Conservation (phyloP, 768 basidiomycete genomes). For the Hemileccinum rubropunctum region DNA sequence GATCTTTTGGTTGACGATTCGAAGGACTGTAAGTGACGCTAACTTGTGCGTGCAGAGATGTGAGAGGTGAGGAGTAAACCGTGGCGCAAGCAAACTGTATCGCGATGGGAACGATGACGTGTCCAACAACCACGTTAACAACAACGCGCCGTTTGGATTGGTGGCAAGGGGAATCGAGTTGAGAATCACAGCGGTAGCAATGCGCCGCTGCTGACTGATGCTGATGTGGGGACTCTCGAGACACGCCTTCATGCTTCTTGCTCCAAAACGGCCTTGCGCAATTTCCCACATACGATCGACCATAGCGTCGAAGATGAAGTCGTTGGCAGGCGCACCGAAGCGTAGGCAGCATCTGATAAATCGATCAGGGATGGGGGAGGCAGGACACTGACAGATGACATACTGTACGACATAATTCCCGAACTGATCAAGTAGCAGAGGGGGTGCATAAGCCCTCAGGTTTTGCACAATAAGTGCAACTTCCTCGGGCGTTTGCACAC, state of each 20-base stretch:
- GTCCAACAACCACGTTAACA: slow-evolving; percentile 96
- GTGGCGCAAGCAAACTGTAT: slow-evolving; percentile 90
- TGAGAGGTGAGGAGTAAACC: slow-evolving; percentile 94
- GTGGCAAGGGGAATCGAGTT: slow-evolving; percentile 98
- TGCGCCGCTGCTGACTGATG: slow-evolving; percentile 88
- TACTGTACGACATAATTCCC: slow-evolving; percentile 93
- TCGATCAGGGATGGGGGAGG: slow-evolving; percentile 5
- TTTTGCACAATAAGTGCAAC: slow-evolving; percentile 81
- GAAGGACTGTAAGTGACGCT: slow-evolving; percentile 89
- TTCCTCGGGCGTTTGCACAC: slow-evolving; percentile 85
- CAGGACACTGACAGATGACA: slow-evolving; percentile 30
- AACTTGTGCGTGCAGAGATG: slow-evolving; percentile 98
- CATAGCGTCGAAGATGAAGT: slow-evolving; percentile 98
- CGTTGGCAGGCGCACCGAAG: slow-evolving; percentile 85
- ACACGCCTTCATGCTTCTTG: slow-evolving; percentile 96
- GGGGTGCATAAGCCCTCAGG: slow-evolving; percentile 87
- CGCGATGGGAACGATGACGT: slow-evolving; percentile 94
- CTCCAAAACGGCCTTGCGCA: slow-evolving; percentile 96
- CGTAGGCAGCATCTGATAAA: slow-evolving; percentile 77
- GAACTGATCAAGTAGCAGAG: slow-evolving; percentile 90
- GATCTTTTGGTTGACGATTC: slow-evolving; percentile 95
- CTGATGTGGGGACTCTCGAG: slow-evolving; percentile 88
- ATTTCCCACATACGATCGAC: slow-evolving; percentile 98
- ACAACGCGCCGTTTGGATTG: slow-evolving; percentile 93
- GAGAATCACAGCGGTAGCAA: slow-evolving; percentile 90